phyloP scores from a whole-genome alignment of 352 stramenopile species.

The Phytopythium chamaehyphon region DNA sequence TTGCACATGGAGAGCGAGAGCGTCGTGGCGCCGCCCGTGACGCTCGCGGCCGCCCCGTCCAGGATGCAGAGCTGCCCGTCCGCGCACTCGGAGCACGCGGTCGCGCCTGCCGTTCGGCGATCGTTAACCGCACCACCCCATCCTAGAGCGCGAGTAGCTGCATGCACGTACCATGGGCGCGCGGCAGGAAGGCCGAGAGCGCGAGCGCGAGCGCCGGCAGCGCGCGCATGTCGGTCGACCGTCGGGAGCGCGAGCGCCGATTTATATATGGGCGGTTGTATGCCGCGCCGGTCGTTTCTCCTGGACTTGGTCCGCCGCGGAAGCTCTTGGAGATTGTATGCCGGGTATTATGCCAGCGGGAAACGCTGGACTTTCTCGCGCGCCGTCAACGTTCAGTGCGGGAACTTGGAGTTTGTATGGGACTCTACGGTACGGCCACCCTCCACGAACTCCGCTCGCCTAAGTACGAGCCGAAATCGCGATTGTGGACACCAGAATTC shows the following conservation, averaged over 20 bases:
- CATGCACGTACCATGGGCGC: too few species aligned
- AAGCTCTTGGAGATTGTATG: too few species aligned
- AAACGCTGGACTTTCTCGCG: background rate
- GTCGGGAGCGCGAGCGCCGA: background rate
- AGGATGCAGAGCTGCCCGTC: conserved; percentile 54
- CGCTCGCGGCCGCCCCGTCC: conserved; percentile 24
- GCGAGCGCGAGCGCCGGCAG: conserved; percentile 11
- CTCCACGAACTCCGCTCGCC: too few species aligned
- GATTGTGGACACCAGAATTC: too few species aligned
- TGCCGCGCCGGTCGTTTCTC: too few species aligned
- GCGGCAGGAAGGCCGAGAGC: background rate
- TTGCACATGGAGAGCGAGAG: conserved; percentile 67
- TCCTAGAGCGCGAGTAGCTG: too few species aligned
- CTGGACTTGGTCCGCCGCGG: too few species aligned
- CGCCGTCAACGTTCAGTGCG: background rate
- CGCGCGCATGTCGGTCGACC: background rate
- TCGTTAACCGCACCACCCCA: background rate
- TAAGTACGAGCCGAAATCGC: too few species aligned
- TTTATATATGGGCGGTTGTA: background rate
- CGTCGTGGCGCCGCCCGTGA: conserved; percentile 35
- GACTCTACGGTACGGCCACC: conserved; percentile 1
- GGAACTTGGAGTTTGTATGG: conserved; percentile 10
- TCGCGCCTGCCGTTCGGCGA: conserved; percentile 26
- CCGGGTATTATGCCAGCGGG: too few species aligned
- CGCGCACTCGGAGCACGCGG: conserved; percentile 49